Base-by-base conservation (phyloP, 176 grass and related monocot species). In the Secale cereale region DNA sequence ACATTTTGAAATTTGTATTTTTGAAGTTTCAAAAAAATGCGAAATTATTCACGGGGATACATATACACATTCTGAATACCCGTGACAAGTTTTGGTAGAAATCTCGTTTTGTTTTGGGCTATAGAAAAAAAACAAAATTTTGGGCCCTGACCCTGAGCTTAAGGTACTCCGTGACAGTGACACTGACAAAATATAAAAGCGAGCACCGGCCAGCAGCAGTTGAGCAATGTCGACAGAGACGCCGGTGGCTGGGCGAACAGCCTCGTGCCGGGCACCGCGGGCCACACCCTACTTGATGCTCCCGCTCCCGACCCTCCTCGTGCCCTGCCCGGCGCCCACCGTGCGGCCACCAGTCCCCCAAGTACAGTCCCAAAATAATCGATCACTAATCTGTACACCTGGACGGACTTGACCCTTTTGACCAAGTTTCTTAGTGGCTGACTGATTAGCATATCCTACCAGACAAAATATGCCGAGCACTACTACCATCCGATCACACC, bases 391-490 rank as follows among this genome's bases (percentile, higher is more conserved):
- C 3, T 66, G 81, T 22, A 32, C 76, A 27, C 57, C 70, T 74
- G 76, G 65, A 68, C 52, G 9, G 36, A 9, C 57, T 65, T 27
- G 22, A 5, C 26, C 78, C 63, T 77, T 40, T 77, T 89, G 88
- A 89, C 83, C 48, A 31, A 65, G 29, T 19, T 56, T 27, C 37
- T 2, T 52, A 75, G 2, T 28, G 43, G 22, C 68, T 22, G 68
- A 73, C 37, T 45, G 41, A 45, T 13, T 14, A 15, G 69, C 69
- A 27, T 5, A 23, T 26, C 37, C 39, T 7, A 45, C 70, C 39
- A 15, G 43, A 46, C 43, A 46, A 72, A 45, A 46, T 40, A 45
- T 8, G n/a, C 69, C 37, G 22, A 15, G 69, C 41, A 72, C 22
- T 41, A 43, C 40, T 4, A 35, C 33, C 40, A 41, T 11, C 39